These are phyloP conservation scores for Cytospora piceicola DNA, from an alignment of 2,329 filamentous ascomycete genomes.

Conservation along the genomic window DNA sequence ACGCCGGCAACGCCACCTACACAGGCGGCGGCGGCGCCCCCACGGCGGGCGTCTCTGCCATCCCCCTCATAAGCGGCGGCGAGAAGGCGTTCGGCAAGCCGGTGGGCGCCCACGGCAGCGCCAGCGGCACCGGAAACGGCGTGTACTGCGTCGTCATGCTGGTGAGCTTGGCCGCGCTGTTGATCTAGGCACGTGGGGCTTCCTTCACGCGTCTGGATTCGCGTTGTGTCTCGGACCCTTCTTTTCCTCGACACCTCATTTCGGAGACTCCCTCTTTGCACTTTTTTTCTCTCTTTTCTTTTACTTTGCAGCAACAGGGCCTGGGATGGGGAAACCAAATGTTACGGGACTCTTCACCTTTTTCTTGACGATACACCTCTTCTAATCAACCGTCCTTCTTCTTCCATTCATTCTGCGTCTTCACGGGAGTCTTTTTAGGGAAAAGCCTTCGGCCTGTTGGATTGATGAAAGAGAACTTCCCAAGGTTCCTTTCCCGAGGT, in stretches of 20 bases:
- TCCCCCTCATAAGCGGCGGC: constrained; percentile 40
- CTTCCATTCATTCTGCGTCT: neutral
- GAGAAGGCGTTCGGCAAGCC: constrained; percentile 40
- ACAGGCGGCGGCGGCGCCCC: constrained; percentile 28
- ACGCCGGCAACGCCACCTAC: constrained; percentile 37
- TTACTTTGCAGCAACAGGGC: neutral
- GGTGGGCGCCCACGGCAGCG: constrained; percentile 37
- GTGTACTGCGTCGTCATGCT: constrained; percentile 43
- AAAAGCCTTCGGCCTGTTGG: neutral
- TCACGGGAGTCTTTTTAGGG: neutral
- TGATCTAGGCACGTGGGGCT: constrained; percentile 36
- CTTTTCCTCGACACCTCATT: neutral
- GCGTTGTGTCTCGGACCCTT: neutral
- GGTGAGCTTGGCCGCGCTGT: constrained; percentile 41
- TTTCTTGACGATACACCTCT: neutral
- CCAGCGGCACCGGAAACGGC: constrained; percentile 40
- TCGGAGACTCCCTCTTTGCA: neutral
- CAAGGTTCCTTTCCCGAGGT: neutral
- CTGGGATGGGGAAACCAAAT: neutral
- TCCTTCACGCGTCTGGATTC: neutral
- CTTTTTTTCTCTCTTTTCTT: neutral
- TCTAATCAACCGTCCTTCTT: neutral
- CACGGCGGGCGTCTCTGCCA: constrained; percentile 26
- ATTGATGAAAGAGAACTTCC: neutral
- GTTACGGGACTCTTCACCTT: neutral